Evolutionary conservation across 1,139 yeast genomes (phyloP).

Genomic region (Suhomyces chickasaworum): DNA sequence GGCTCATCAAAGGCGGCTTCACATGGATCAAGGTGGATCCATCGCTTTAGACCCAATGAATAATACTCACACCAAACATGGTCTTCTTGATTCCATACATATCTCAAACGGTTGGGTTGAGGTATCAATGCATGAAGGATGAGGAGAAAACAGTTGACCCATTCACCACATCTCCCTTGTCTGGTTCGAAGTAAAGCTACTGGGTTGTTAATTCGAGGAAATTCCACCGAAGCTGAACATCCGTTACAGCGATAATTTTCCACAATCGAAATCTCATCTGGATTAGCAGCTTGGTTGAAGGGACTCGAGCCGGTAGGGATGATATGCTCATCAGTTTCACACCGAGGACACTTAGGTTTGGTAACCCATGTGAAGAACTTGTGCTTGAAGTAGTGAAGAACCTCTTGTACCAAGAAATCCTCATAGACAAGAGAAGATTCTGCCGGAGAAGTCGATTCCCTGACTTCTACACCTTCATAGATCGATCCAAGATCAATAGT

Average conservation of each 20-base stretch:
- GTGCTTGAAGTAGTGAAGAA: constrained; percentile 75
- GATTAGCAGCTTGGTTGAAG: constrained; percentile 26
- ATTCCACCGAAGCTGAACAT: constrained; percentile 54
- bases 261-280: constrained; percentile 36
- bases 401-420: constrained; percentile 69
- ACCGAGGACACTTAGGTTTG: constrained; percentile 60
- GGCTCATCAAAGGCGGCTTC: constrained; percentile 88
- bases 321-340: constrained; percentile 48
- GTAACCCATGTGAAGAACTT: constrained; percentile 86
- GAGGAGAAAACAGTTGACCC: constrained; percentile 84
- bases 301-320: constrained; percentile 26
- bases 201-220: constrained; percentile 78
- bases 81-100: constrained; percentile 87
- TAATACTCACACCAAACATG: constrained; percentile 96
- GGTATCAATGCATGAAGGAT: constrained; percentile 54
- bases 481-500: constrained; percentile 39
- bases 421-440: constrained; percentile 48
- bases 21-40: constrained; percentile 92
- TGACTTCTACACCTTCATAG: constrained; percentile 38
- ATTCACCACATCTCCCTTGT: constrained; percentile 90
- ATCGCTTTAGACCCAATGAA: constrained; percentile 57
- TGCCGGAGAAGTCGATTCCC: constrained; percentile 17
- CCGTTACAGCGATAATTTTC: constrained; percentile 64
- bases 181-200: constrained; percentile 59
- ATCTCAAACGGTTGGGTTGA: constrained; percentile 40